Evolutionary conservation across 169 alveolate species (phyloP).

Genomic region (Hammondia hammondi): DNA sequence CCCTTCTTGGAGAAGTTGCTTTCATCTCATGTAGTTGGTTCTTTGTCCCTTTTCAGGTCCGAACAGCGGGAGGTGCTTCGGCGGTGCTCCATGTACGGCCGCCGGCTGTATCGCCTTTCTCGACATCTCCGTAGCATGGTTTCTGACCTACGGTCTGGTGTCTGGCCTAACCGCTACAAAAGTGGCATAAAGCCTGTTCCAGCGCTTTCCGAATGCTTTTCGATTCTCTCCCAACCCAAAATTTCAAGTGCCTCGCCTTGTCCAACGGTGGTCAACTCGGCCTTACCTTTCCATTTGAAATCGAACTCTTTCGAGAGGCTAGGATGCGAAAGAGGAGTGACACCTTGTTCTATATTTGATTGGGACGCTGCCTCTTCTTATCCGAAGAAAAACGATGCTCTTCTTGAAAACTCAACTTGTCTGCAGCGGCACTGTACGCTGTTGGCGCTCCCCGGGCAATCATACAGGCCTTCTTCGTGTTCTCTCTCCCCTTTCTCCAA

Average conservation of each 20-base stretch:
- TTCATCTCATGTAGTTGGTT: not conserved
- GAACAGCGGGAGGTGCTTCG: not conserved
- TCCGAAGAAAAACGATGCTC: too few relatives aligned
- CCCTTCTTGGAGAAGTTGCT: not conserved
- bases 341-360: too few relatives aligned
- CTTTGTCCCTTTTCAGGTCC: not conserved
- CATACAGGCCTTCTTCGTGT: too few relatives aligned
- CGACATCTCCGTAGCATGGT: not conserved
- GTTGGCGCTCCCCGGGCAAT: too few relatives aligned
- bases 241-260: not conserved
- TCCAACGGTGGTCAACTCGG: too few relatives aligned
- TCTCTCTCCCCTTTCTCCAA: too few relatives aligned
- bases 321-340: too few relatives aligned
- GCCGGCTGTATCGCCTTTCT: slow-evolving; percentile 12
- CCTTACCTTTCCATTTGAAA: too few relatives aligned
- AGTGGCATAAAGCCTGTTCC: not conserved
- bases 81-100: slow-evolving; percentile 10
- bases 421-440: too few relatives aligned
- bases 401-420: too few relatives aligned
- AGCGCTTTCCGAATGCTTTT: not conserved
- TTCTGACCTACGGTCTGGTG: not conserved
- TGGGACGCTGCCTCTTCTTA: too few relatives aligned
- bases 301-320: too few relatives aligned
- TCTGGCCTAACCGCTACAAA: not conserved
- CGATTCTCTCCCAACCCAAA: not conserved